A percentile compares a stretch with the other conserved stretches of the same genome.
Evolutionary conservation across 768 basidiomycete species (phyloP).

Genomic region (Trametes cinnabarina): DNA sequence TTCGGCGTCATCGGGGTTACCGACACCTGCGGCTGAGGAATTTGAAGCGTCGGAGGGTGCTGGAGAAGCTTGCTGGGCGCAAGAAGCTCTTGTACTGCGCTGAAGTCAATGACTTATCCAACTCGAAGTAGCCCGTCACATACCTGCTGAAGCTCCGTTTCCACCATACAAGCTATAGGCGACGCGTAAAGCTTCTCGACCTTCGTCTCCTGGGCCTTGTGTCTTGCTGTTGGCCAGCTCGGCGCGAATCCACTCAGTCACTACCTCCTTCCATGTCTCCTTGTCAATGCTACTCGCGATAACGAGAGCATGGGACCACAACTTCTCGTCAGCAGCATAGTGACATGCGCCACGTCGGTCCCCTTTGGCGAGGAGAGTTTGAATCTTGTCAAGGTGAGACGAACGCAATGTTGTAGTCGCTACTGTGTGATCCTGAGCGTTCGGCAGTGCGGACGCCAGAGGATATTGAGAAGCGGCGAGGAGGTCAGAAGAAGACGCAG

Average conservation of each 20-base stretch:
- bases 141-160: constrained; percentile 75
- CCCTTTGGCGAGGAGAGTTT: constrained; percentile 76
- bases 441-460: constrained; percentile 23
- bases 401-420: constrained; percentile 58
- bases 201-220: constrained; percentile 34
- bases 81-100: constrained; percentile 69
- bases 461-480: constrained; percentile 24
- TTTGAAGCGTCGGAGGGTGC: constrained; percentile 38
- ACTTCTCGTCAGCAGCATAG: constrained; percentile 80
- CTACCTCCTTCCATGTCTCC: constrained; percentile 90
- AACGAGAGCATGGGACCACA: constrained; percentile 96
- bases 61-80: constrained; percentile 40
- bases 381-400: constrained; percentile 72
- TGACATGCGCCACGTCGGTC: constrained; percentile 84
- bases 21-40: constrained; percentile 32
- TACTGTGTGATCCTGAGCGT: constrained; percentile 49
- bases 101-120: constrained; percentile 6
- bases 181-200: constrained; percentile 72
- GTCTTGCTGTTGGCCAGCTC: constrained; percentile 53
- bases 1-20: constrained; percentile 65
- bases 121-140: constrained; percentile 22
- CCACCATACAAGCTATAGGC: constrained; percentile 85
- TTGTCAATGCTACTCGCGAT: constrained; percentile 92
- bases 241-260: constrained; percentile 75
- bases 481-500: constrained; percentile 15